phyloP scores from a whole-genome alignment of 768 basidiomycete genomes.

The Suillus subaureus region DNA sequence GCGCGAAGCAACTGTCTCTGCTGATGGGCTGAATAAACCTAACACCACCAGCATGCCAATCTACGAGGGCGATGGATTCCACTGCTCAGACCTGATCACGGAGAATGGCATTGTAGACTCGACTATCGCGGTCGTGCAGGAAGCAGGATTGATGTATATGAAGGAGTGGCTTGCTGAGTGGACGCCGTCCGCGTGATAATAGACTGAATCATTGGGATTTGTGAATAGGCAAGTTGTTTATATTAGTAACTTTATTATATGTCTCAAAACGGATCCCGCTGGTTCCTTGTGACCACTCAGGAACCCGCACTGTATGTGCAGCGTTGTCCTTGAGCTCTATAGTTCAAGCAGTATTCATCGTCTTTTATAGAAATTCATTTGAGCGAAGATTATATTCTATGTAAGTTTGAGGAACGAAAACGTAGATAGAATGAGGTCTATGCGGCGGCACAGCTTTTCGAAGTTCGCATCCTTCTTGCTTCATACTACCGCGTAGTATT shows the following conservation, averaged over 20 bases:
- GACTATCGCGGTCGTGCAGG: slow-evolving; percentile 56
- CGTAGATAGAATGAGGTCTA: no score
- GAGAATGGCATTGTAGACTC: slow-evolving; percentile 46
- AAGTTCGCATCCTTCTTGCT: not conserved
- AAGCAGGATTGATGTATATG: slow-evolving; percentile 53
- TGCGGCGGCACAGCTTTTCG: no score
- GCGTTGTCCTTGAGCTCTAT: not conserved
- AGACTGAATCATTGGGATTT: not conserved
- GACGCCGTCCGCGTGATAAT: slow-evolving; percentile 9
- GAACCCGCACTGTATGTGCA: not conserved
- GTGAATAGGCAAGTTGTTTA: not conserved
- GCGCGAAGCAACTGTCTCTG: slow-evolving; percentile 69
- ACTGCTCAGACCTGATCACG: slow-evolving; percentile 60
- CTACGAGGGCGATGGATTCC: slow-evolving; percentile 62
- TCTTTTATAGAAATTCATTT: not conserved
- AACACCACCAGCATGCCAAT: slow-evolving; percentile 62
- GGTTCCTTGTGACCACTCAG: not conserved
- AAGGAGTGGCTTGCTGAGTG: slow-evolving; percentile 57
- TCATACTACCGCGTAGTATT: no score
- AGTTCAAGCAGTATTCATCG: not conserved
- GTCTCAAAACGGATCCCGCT: not conserved
- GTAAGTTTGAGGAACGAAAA: no score
- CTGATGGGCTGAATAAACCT: slow-evolving; percentile 44
- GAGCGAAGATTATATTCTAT: no score
- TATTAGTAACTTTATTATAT: not conserved